Evolutionary conservation across 2,329 filamentous ascomycete species (phyloP).

Genomic region (Neonectria faginata): DNA sequence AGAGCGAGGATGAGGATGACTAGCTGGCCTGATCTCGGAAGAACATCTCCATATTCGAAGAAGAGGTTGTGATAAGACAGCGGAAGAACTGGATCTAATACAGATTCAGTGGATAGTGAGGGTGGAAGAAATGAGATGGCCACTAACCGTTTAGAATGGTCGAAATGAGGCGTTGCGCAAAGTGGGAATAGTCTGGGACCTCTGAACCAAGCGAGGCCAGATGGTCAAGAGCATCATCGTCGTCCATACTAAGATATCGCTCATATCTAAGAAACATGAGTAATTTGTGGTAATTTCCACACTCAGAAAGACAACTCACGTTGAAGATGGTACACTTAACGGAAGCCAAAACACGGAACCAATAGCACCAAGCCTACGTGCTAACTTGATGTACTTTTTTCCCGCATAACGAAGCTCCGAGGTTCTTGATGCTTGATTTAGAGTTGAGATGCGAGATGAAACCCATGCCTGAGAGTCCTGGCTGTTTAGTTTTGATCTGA

Average conservation of each 20-base stretch:
- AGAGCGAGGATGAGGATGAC: constrained; percentile 44
- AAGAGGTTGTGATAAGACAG: constrained; percentile 43
- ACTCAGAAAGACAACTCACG: constrained; percentile 39
- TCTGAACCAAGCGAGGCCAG: constrained; percentile 36
- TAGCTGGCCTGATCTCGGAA: constrained; percentile 42
- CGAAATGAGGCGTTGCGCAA: constrained; percentile 43
- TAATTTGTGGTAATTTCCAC: background rate
- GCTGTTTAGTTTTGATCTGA: constrained; percentile 43
- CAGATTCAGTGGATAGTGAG: background rate
- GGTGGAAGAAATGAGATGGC: accelerated
- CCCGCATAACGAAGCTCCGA: constrained; percentile 47
- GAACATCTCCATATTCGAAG: constrained; percentile 41
- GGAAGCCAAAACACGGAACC: constrained; percentile 51
- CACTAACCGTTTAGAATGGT: constrained; percentile 34
- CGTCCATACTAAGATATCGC: constrained; percentile 51
- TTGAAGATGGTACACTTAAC: constrained; percentile 47
- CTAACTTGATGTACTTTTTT: constrained; percentile 52
- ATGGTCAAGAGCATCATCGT: constrained; percentile 48
- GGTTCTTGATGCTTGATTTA: constrained; percentile 36
- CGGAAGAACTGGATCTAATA: constrained; percentile 26
- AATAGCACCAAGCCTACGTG: constrained; percentile 44
- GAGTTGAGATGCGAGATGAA: constrained; percentile 33
- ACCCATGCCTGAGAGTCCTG: constrained; percentile 22
- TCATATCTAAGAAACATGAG: constrained; percentile 45
- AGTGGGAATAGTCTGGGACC: constrained; percentile 29